A percentile compares a stretch with the other conserved stretches of the same genome.
phyloP scores from a whole-genome alignment of 1,284 basidiomycete species.

The Tilletiopsis washingtonensis region DNA sequence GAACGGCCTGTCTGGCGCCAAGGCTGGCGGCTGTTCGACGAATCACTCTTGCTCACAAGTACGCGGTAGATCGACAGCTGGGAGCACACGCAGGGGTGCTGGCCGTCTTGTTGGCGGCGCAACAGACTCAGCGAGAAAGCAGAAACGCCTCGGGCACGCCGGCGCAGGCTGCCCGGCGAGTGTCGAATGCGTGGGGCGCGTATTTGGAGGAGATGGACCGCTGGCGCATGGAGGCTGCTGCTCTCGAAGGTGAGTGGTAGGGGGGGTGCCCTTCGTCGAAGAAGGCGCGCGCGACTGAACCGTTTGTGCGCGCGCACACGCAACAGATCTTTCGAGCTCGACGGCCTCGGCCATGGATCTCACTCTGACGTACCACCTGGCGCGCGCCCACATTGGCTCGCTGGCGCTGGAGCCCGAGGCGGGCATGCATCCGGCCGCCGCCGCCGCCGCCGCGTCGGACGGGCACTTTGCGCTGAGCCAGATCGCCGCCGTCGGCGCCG shows the following conservation, averaged over 20 bases:
- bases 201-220: slow-evolving; percentile 8
- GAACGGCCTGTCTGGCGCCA: too few relatives aligned
- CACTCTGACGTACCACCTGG: slow-evolving; percentile 7
- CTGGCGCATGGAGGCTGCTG: slow-evolving; percentile 4
- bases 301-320: too few relatives aligned
- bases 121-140: background rate
- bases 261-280: too few relatives aligned
- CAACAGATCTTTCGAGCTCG: slow-evolving; percentile 7
- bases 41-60: too few relatives aligned
- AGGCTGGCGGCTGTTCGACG: too few relatives aligned
- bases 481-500: slow-evolving; percentile 7
- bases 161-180: too few relatives aligned
- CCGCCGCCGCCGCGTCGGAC: background rate
- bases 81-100: slow-evolving; percentile 8
- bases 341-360: slow-evolving; percentile 12
- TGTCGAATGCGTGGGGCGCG: background rate
- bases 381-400: slow-evolving; percentile 11
- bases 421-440: background rate
- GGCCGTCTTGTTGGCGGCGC: slow-evolving; percentile 4
- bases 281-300: too few relatives aligned
- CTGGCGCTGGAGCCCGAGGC: slow-evolving; percentile 6
- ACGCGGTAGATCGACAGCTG: slow-evolving; percentile 5
- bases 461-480: slow-evolving; percentile 2
- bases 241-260: slow-evolving; percentile 8
- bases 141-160: background rate